phyloP scores from a whole-genome alignment of 2,329 filamentous ascomycete genomes.

The Paradendryphiella salina region DNA sequence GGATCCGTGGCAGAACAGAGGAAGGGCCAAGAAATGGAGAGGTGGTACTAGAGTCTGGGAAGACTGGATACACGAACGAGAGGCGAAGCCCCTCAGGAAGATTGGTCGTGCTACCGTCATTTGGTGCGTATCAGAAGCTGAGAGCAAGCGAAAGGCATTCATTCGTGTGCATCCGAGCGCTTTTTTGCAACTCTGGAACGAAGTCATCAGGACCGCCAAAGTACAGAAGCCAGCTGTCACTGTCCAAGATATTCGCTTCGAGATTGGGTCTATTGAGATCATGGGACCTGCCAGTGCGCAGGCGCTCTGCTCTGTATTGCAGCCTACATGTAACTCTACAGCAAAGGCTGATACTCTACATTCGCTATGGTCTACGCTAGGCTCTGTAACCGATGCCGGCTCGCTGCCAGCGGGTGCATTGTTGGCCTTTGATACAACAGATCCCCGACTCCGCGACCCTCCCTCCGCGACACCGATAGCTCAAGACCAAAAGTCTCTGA shows the following conservation, averaged over 20 bases:
- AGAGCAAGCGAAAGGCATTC: slow-evolving; percentile 60
- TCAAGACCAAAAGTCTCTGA: slow-evolving; percentile 30
- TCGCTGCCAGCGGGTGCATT: slow-evolving; percentile 70
- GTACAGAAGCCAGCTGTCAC: slow-evolving; percentile 64
- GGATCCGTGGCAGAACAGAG: slow-evolving; percentile 58
- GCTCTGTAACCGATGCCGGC: slow-evolving; percentile 53
- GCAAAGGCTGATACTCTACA: slow-evolving; percentile 39
- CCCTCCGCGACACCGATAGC: slow-evolving; percentile 56
- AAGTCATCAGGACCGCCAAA: slow-evolving; percentile 61
- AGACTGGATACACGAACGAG: slow-evolving; percentile 61
- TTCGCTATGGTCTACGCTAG: slow-evolving; percentile 36
- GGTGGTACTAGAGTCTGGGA: slow-evolving; percentile 61
- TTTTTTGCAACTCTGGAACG: slow-evolving; percentile 69
- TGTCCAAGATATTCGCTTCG: slow-evolving; percentile 70
- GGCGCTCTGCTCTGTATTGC: slow-evolving; percentile 70
- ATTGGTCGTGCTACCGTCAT: slow-evolving; percentile 75
- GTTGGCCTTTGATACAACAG: slow-evolving; percentile 72
- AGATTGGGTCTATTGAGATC: slow-evolving; percentile 72
- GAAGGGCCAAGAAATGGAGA: slow-evolving; percentile 71
- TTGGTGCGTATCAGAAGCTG: slow-evolving; percentile 61
- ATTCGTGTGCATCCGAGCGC: slow-evolving; percentile 82
- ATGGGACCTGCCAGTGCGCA: slow-evolving; percentile 78
- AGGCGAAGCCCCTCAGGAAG: slow-evolving; percentile 54
- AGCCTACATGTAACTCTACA: slow-evolving; percentile 46
- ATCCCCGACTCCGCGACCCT: slow-evolving; percentile 80